phyloP scores from a whole-genome alignment of 768 basidiomycete species.

The Melanogaster broomeanus region DNA sequence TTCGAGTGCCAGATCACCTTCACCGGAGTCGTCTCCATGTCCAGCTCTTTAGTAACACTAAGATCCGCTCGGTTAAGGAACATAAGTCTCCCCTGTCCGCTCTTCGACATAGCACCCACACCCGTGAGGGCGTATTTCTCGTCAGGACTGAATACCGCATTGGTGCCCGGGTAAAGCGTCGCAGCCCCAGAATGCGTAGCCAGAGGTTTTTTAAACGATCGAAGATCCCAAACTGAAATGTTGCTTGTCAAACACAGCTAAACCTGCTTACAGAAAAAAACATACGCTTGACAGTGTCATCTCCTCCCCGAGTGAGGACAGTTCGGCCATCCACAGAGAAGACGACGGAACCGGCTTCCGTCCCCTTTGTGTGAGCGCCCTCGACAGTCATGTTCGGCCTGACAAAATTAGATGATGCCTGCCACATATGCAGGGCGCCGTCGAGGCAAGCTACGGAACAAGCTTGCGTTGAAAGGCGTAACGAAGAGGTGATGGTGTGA shows the following conservation, averaged over 20 bases:
- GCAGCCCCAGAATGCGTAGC: slow-evolving; percentile 61
- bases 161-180: slow-evolving; percentile 89
- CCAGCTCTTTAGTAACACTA: slow-evolving; percentile 65
- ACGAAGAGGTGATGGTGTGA: slow-evolving; percentile 10
- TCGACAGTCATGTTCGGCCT: slow-evolving; percentile 86
- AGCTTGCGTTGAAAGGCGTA: not conserved
- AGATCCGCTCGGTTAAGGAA: slow-evolving; percentile 73
- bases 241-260: slow-evolving; percentile 2
- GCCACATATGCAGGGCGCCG: slow-evolving; percentile 93
- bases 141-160: slow-evolving; percentile 94
- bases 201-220: slow-evolving; percentile 88
- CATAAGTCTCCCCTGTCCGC: slow-evolving; percentile 68
- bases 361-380: slow-evolving; percentile 83
- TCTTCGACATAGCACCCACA: slow-evolving; percentile 64
- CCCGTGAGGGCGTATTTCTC: slow-evolving; percentile 90
- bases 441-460: slow-evolving; percentile 74
- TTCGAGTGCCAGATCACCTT: slow-evolving; percentile 93
- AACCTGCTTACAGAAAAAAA: slow-evolving; percentile 20
- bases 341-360: slow-evolving; percentile 82
- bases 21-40: slow-evolving; percentile 79
- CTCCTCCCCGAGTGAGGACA: slow-evolving; percentile 87
- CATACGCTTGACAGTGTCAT: slow-evolving; percentile 94
- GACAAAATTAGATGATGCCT: slow-evolving; percentile 89
- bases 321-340: slow-evolving; percentile 90
- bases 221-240: slow-evolving; percentile 86